These are phyloP conservation scores for Helianthus annuus DNA, from an alignment of 129 eudicot genomes.

Conservation along the genomic window HanXRQr2.0-SUNRISE NC_035440.2:2496651-2497150, in stretches of 20 bases:
- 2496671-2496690: constrained; percentile 9
- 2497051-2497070: not conserved
- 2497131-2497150: constrained; percentile 8
- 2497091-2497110: not conserved
- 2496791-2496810: not conserved
- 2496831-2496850: constrained; percentile 87
- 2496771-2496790: not conserved
- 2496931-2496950: not conserved
- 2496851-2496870: constrained; percentile 98
- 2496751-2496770: constrained; percentile 9
- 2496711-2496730: constrained; percentile 38
- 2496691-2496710: constrained; percentile 23
- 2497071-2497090: constrained; percentile 13
- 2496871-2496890: constrained; percentile 49
- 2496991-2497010: not conserved
- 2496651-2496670: constrained; percentile 42
- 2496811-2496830: constrained; percentile 88
- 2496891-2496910: not conserved
- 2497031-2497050: not conserved
- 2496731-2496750: not conserved
- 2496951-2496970: constrained; percentile 11
- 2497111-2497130: constrained; percentile 11
- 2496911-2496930: constrained; percentile 6
- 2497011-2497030: constrained; percentile 14
- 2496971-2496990: constrained; percentile 5